Evolutionary conservation across 129 eudicot species (phyloP).

Genomic region (Flaveria trinervia): DNA sequence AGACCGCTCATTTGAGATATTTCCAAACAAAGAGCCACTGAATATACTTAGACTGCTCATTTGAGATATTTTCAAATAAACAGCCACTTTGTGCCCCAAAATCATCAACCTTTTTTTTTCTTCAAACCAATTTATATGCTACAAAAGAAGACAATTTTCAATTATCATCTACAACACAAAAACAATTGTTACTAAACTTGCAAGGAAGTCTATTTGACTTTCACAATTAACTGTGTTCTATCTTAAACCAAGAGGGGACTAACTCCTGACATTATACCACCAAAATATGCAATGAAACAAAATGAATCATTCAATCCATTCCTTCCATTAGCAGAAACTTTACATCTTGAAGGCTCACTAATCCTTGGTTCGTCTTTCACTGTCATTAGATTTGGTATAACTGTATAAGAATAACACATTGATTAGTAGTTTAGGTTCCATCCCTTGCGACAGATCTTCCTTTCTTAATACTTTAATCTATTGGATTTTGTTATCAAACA

Average conservation of each 20-base stretch:
- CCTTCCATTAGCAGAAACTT: too few species aligned
- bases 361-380: not conserved
- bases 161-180: not conserved
- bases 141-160: not conserved
- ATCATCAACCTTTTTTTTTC: not conserved
- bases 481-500: not conserved
- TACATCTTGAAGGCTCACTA: not conserved
- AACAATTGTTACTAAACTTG: not conserved
- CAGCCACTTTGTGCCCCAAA: conserved; percentile 11
- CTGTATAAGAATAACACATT: too few species aligned
- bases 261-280: not conserved
- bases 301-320: not conserved
- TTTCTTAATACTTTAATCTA: not conserved
- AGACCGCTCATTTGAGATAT: not conserved
- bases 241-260: not conserved
- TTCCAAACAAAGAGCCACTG: not conserved
- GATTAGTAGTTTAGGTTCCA: too few species aligned
- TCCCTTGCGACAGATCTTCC: not conserved
- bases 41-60: not conserved
- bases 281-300: not conserved
- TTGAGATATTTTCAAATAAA: conserved; percentile 10
- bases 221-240: not conserved
- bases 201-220: not conserved
- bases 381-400: too few species aligned
- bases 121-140: not conserved